phyloP scores from a whole-genome alignment of 2,329 filamentous ascomycete genomes.

The Rhexocercosporidium sp. region DNA sequence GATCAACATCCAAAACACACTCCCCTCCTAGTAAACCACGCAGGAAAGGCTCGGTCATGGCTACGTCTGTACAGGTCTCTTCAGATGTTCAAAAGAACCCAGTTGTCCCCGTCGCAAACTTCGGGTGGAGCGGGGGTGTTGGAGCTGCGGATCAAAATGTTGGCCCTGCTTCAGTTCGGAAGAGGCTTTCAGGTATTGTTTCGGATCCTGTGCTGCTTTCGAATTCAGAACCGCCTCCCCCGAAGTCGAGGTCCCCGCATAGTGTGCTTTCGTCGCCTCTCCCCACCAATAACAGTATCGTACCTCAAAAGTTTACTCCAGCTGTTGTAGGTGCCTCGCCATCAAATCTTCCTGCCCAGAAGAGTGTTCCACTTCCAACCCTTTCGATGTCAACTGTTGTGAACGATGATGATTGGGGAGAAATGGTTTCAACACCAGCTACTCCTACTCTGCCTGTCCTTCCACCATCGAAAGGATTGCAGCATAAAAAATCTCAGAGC shows the following conservation, averaged over 20 bases:
- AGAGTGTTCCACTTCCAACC: background rate
- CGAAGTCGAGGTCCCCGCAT: background rate
- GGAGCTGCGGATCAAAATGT: background rate
- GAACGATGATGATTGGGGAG: constrained; percentile 45
- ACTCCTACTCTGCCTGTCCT: constrained; percentile 24
- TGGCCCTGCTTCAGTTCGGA: background rate
- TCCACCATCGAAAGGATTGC: constrained; percentile 17
- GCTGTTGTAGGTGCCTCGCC: background rate
- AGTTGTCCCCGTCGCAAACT: constrained; percentile 27
- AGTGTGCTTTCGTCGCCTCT: background rate
- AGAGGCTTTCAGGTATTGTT: background rate
- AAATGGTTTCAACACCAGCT: constrained; percentile 45
- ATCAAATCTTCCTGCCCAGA: background rate
- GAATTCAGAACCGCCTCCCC: background rate
- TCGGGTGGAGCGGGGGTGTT: constrained; percentile 33
- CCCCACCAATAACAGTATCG: background rate
- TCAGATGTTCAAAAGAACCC: constrained; percentile 15
- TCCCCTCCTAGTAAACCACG: constrained; percentile 29
- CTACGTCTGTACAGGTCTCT: constrained; percentile 4
- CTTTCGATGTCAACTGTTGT: constrained; percentile 14
- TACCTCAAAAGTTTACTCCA: background rate
- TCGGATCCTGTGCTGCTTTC: background rate
- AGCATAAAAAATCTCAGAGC: constrained; percentile 35
- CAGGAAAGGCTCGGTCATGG: constrained; percentile 31
- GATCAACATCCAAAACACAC: constrained; percentile 29